Conservation (phyloP, 2,329 filamentous ascomycete species). For the Fusarium poae region DNA sequence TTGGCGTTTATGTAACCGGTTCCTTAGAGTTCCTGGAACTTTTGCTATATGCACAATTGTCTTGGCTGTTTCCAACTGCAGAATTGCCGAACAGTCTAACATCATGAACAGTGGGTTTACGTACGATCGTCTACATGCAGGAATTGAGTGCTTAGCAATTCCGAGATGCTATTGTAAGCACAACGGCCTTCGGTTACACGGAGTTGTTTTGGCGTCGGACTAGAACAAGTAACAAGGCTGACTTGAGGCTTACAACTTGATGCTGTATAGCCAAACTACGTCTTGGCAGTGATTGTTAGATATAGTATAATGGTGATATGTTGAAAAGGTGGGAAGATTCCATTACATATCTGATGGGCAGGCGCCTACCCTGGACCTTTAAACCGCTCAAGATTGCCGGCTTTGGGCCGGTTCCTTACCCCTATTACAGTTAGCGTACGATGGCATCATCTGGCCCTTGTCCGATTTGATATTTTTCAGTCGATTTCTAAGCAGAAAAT, state of each 20-base stretch:
- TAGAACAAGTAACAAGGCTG: conserved; percentile 1
- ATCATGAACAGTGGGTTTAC: conserved; percentile 1
- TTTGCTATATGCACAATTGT: not conserved
- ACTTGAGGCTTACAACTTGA: not conserved
- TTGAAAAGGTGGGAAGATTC: not conserved
- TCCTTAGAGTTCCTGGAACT: not conserved
- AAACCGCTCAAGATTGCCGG: conserved; percentile 10
- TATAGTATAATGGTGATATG: not conserved
- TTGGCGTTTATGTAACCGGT: too few relatives aligned
- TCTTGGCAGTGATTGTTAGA: not conserved
- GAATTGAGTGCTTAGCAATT: conserved; percentile 21
- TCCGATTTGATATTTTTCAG: conserved; percentile 36
- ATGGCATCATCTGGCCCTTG: conserved; percentile 45
- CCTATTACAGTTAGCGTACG: conserved; percentile 41
- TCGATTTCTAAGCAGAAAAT: conserved; percentile 49
- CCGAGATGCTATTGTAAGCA: conserved; percentile 30
- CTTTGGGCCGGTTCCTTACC: conserved; percentile 1
- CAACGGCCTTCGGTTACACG: conserved; percentile 2
- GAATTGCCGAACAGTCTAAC: not conserved
- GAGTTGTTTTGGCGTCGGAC: not conserved
- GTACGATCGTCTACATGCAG: conserved; percentile 4
- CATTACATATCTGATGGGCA: not conserved
- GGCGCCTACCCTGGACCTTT: conserved; percentile 15
- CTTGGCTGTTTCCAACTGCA: not conserved
- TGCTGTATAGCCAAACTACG: too few relatives aligned